phyloP scores from a whole-genome alignment of 805 yeast species.

The Scheffersomyces stipitis region DNA sequence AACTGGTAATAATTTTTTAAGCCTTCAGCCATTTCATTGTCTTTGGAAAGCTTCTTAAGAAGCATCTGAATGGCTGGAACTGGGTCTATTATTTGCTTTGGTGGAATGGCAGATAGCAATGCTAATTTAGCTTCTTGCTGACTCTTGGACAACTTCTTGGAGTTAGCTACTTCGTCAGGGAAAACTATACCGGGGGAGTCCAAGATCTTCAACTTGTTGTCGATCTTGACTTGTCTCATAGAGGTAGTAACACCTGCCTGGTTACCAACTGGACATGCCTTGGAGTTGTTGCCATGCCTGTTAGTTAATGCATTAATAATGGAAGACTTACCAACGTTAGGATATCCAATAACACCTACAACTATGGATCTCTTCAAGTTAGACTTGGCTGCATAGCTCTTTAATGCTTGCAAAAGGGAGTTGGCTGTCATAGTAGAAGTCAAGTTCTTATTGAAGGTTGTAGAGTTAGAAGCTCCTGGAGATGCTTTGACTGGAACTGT shows the following conservation, averaged over 20 bases:
- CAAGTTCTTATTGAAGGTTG: slow-evolving; percentile 70
- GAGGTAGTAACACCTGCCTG: slow-evolving; percentile 97
- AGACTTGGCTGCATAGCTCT: slow-evolving; percentile 79
- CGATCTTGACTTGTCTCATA: slow-evolving; percentile 88
- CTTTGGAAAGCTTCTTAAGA: slow-evolving; percentile 72
- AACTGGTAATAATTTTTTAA: slow-evolving; percentile 72
- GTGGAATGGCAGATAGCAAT: slow-evolving; percentile 84
- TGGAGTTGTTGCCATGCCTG: slow-evolving; percentile 69
- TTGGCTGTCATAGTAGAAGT: slow-evolving; percentile 71
- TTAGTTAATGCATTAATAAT: slow-evolving; percentile 85
- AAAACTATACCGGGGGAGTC: slow-evolving; percentile 98
- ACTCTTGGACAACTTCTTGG: slow-evolving; percentile 47
- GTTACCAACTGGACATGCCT: slow-evolving; percentile 94
- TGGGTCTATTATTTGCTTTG: slow-evolving; percentile 82
- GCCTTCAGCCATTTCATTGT: slow-evolving; percentile 72
- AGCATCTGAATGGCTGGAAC: slow-evolving; percentile 75
- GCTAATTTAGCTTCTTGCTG: slow-evolving; percentile 89
- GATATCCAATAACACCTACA: slow-evolving; percentile 96
- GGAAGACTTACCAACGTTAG: slow-evolving; percentile 95
- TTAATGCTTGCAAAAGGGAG: slow-evolving; percentile 74
- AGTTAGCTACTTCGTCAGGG: slow-evolving; percentile 56
- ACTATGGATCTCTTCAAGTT: slow-evolving; percentile 85
- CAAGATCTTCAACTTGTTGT: slow-evolving; percentile 80
- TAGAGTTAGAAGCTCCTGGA: slow-evolving; percentile 66
- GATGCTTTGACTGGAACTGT: slow-evolving; percentile 87